phyloP scores from a whole-genome alignment of 2,329 filamentous ascomycete species.

The Nannizziopsis barbatae region DNA sequence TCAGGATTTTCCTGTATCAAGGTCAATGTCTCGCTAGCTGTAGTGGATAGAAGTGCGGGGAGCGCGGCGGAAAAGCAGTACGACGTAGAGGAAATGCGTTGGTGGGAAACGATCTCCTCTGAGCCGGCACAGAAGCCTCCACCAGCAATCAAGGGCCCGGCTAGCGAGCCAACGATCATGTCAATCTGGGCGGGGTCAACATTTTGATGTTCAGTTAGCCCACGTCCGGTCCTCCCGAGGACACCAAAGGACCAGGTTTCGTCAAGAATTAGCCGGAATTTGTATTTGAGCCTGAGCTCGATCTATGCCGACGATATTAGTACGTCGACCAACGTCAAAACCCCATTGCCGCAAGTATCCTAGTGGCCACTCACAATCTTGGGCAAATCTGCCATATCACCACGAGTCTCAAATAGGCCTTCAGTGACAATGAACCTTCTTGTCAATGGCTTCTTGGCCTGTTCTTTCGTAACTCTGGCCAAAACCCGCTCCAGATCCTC shows the following conservation, averaged over 20 bases:
- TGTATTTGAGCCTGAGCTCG: constrained; percentile 90
- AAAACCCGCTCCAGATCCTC: constrained; percentile 79
- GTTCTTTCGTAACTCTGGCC: constrained; percentile 75
- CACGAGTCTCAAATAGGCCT: constrained; percentile 80
- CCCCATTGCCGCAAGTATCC: constrained; percentile 1
- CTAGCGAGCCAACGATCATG: constrained; percentile 91
- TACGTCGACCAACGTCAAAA: constrained; percentile 3
- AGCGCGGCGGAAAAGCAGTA: constrained; percentile 95
- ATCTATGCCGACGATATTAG: constrained; percentile 41
- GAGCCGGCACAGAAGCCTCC: constrained; percentile 93
- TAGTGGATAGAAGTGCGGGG: constrained; percentile 89
- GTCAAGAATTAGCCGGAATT: constrained; percentile 93
- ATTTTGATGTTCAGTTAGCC: constrained; percentile 91
- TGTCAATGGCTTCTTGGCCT: constrained; percentile 77
- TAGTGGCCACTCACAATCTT: constrained; percentile 53
- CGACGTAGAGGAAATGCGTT: constrained; percentile 80
- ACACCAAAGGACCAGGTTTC: constrained; percentile 97
- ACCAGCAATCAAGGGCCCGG: constrained; percentile 79
- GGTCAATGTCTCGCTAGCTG: constrained; percentile 78
- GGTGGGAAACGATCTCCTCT: constrained; percentile 86
- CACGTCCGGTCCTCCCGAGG: constrained; percentile 78
- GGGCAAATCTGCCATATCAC: constrained; percentile 73
- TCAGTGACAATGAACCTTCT: constrained; percentile 93
- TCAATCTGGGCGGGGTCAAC: constrained; percentile 88
- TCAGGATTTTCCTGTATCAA: constrained; percentile 80